Evolutionary conservation across 2,329 filamentous ascomycete genomes (phyloP).

Genomic region (Alternaria ventricosa): DNA sequence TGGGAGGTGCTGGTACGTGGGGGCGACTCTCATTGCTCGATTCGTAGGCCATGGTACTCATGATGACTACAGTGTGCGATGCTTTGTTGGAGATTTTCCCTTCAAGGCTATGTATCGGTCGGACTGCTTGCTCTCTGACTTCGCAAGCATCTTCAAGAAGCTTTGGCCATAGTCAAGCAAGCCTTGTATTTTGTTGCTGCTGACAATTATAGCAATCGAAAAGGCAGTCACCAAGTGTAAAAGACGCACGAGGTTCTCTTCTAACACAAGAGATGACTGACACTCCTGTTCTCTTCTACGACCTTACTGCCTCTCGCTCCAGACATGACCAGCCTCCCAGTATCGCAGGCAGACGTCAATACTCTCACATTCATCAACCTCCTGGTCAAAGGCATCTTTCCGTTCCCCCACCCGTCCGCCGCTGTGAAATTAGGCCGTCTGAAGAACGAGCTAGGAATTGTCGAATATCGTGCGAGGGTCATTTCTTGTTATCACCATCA

Average conservation of each 20-base stretch:
- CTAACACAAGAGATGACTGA: not conserved
- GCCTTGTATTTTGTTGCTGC: not conserved
- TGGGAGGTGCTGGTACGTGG: not conserved
- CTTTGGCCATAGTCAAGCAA: not conserved
- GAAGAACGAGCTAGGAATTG: not conserved
- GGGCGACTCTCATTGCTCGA: not conserved
- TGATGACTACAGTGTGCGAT: not conserved
- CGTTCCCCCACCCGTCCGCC: not conserved
- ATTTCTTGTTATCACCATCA: not conserved
- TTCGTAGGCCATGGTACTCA: not conserved
- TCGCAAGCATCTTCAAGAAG: not conserved
- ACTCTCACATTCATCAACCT: not conserved
- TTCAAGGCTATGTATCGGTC: not conserved
- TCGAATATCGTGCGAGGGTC: not conserved
- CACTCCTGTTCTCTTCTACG: not conserved
- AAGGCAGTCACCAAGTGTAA: not conserved
- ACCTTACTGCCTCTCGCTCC: not conserved
- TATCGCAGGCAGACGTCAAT: not conserved
- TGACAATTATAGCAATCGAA: not conserved
- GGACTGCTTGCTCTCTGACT: not conserved
- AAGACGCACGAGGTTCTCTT: not conserved
- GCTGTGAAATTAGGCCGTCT: not conserved
- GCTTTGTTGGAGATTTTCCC: not conserved
- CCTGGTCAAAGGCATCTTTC: not conserved
- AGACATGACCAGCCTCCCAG: not conserved